Evolutionary conservation across 768 basidiomycete genomes (phyloP).

Genomic region (Coprinopsis cinerea): DNA sequence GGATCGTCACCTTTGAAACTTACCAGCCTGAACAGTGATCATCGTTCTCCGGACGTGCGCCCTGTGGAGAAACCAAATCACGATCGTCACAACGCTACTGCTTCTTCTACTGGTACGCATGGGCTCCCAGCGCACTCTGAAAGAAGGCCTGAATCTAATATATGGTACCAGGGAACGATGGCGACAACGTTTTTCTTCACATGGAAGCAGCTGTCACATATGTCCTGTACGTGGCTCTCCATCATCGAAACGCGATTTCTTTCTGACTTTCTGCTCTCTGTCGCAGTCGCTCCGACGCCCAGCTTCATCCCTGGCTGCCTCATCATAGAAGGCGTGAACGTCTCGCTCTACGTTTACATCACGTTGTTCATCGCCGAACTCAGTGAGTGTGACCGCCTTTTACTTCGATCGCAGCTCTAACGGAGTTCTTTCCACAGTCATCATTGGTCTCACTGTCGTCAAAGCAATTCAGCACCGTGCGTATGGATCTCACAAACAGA

Average conservation of each 20-base stretch:
- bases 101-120: conserved; percentile 1
- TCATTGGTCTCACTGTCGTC: conserved; percentile 7
- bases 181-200: conserved; percentile 2
- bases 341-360: conserved; percentile 7
- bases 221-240: conserved; percentile 3
- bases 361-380: conserved; percentile 3
- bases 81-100: background rate
- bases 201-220: background rate
- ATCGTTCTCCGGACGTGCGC: conserved; percentile 9
- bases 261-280: background rate
- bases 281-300: conserved; percentile 5
- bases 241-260: background rate
- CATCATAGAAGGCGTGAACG: background rate
- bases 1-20: background rate
- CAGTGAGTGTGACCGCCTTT: background rate
- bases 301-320: conserved; percentile 7
- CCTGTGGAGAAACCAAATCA: conserved; percentile 3
- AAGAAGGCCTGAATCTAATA: background rate
- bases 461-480: conserved; percentile 8
- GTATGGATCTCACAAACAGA: background rate
- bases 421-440: conserved; percentile 1
- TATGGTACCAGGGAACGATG: background rate
- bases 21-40: conserved; percentile 1
- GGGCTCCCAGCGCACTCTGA: background rate
- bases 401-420: background rate